Base-by-base conservation (phyloP, 2,329 filamentous ascomycete genomes). In the Graphilbum fragrans region DNA sequence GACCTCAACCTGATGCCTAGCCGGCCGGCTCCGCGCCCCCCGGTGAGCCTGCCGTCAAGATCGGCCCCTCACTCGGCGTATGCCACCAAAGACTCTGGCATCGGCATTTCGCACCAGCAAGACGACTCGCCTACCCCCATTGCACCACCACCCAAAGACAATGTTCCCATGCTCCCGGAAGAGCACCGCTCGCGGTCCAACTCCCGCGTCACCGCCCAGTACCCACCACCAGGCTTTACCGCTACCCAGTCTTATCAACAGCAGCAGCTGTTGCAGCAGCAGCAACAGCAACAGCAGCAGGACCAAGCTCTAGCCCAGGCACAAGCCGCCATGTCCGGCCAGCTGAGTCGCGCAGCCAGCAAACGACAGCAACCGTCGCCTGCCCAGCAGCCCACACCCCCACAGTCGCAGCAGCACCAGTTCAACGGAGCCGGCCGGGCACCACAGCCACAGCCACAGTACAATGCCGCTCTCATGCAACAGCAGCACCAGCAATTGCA, bases 261-360 rank as follows among this genome's bases (percentile, higher is more conserved):
- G 50, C 74, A 80, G 51, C 74, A 80, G 52, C 55, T 79, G 38
- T 61, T 76, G 57, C 80, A 92, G 53, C 86, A 92, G 53, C 86
- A 94, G 57, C 80, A 92, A 53, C 86, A 92, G 53, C 86, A 94
- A 56, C 87, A 92, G 53, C 86, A 94, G 56, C 87, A 94, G 56
- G 83, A 93, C 54, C 82, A 88, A 54, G 83, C 85, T 31, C 77
- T 90, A 71, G 76, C 77, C 8, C 77, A 83, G 49, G 82, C 84
- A 3, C 84, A 93, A 55, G 82, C 87, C 50, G 77, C 82, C 47
- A 81, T 86, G 66, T 69, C 72, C 23, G 74, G 77, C 25, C 79
- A 86, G 52, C 60, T 93, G 8, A 74, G 82, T 43, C 76, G 83
- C 48, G 80, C 75, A 48, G 72, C 81, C 42, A 90, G 86, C 62